These are phyloP conservation scores for Didymella glomerata DNA, from an alignment of 2,329 filamentous ascomycete species.

Conservation along the genomic window DNA sequence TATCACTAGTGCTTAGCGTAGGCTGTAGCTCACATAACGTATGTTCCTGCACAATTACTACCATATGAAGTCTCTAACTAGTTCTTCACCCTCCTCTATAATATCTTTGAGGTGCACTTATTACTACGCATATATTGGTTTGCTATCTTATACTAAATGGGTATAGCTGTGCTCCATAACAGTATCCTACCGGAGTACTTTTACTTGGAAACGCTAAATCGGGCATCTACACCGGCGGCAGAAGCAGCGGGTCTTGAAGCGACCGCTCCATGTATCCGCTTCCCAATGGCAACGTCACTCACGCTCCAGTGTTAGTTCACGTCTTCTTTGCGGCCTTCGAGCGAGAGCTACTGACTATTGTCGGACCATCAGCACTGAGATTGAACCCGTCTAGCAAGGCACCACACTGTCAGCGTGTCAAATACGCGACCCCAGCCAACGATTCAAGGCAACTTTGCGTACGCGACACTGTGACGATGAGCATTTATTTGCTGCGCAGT, in stretches of 20 bases:
- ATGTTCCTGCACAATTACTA: too few species aligned
- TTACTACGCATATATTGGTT: too few species aligned
- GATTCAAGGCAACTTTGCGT: constrained; percentile 22
- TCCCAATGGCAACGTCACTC: constrained; percentile 8
- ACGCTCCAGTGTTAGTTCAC: constrained; percentile 2
- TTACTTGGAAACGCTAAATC: too few species aligned
- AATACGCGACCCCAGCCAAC: constrained; percentile 15
- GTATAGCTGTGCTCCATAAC: too few species aligned
- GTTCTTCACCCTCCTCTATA: too few species aligned
- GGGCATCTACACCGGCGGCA: constrained; percentile 7
- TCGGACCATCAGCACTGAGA: constrained; percentile 16
- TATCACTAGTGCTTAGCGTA: too few species aligned
- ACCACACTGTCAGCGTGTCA: constrained; percentile 21
- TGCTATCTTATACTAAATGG: too few species aligned
- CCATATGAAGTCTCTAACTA: too few species aligned
- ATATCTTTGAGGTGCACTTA: too few species aligned
- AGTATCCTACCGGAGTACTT: too few species aligned
- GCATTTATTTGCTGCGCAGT: constrained; percentile 6
- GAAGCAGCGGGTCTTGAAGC: constrained; percentile 10
- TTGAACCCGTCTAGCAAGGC: constrained; percentile 16
- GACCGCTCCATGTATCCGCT: constrained; percentile 14
- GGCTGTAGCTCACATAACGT: too few species aligned
- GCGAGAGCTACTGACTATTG: not conserved
- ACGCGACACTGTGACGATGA: constrained; percentile 21
- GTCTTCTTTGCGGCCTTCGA: too few species aligned